Evolutionary conservation across 2,329 filamentous ascomycete species (phyloP), one percentile per base, ranked within the genome.

Genomic region (Penicillium sp.): DNA sequence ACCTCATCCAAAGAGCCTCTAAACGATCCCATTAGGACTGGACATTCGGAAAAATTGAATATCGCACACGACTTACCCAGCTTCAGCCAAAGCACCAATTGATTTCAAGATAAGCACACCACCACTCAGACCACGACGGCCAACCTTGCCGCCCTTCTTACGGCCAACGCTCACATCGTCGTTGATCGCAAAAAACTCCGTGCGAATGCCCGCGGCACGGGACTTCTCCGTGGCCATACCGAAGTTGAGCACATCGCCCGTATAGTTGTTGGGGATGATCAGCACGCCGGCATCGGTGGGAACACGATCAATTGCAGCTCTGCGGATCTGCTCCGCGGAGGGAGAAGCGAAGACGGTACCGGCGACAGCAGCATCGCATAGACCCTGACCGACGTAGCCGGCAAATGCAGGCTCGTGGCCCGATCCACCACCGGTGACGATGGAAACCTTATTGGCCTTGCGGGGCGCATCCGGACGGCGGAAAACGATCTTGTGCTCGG

Each of bases 211-310:
- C 0, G 84, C 83, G 1, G 90, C 90, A 52, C 88, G 86, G 14
- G 91, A 91, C 76, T 96, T 96, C 72, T 96, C 92, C 8, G 94
- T 89, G 0, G 87, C 92, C 81, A 96, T 87, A 49, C 91, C 92
- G 68, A 96, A 96, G 74, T 96, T 95, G 61, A 96, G 80, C 48
- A 96, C 83, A 69, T 92, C 89, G 33, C 89, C 89, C 1, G 90
- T 95, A 72, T 95, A 95, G 71, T 96, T 96, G 89, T 95, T 96
- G 27, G 95, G 89, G 5, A 92, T 86, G n/a, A 96, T 88, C 36
- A 96, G 71, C 1, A 96, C 88, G 22, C 92, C 92, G 55, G 83
- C 81, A 40, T 81, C 79, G 3, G 81, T 80, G 54, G 89, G 84
- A 3, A 95, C 88, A 18, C 89, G 80, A 38, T 84, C 81, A 65